phyloP scores from a whole-genome alignment of 1,139 yeast species.

The Candida sp. region DNA sequence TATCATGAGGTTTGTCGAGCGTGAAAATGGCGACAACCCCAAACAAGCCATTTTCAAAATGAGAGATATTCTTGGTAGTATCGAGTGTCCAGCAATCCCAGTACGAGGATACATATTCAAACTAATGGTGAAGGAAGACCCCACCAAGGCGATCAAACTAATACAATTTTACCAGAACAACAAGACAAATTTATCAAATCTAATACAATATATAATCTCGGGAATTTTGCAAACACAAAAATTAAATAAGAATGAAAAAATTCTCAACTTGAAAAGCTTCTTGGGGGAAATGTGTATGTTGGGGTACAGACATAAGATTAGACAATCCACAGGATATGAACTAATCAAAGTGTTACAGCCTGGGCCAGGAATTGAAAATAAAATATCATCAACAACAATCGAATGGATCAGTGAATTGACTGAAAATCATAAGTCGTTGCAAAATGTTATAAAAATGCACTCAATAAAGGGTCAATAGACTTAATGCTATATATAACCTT shows the following conservation, averaged over 20 bases:
- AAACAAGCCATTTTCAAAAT: constrained; percentile 11
- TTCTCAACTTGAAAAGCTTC: constrained; percentile 18
- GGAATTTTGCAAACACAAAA: constrained; percentile 21
- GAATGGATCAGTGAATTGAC: constrained; percentile 11
- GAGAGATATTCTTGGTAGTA: constrained; percentile 14
- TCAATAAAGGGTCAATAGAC: not conserved
- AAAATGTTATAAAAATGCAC: constrained; percentile 4
- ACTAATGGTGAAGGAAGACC: constrained; percentile 23
- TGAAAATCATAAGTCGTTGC: constrained; percentile 6
- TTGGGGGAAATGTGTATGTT: constrained; percentile 12
- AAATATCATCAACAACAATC: constrained; percentile 7
- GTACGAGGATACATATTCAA: constrained; percentile 20
- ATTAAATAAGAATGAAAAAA: constrained; percentile 13
- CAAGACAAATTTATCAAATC: constrained; percentile 13
- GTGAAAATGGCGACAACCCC: constrained; percentile 5
- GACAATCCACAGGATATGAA: constrained; percentile 12
- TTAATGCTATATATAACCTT: not conserved
- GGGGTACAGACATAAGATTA: constrained; percentile 18
- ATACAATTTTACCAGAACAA: constrained; percentile 16
- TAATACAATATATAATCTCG: constrained; percentile 18
- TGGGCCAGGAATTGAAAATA: not conserved
- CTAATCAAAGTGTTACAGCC: constrained; percentile 8
- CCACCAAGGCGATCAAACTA: constrained; percentile 18
- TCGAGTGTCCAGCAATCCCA: constrained; percentile 12
- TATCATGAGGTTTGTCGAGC: constrained; percentile 17